Base-by-base conservation (phyloP, 2,329 filamentous ascomycete species). In the Beauveria asiatica region DNA sequence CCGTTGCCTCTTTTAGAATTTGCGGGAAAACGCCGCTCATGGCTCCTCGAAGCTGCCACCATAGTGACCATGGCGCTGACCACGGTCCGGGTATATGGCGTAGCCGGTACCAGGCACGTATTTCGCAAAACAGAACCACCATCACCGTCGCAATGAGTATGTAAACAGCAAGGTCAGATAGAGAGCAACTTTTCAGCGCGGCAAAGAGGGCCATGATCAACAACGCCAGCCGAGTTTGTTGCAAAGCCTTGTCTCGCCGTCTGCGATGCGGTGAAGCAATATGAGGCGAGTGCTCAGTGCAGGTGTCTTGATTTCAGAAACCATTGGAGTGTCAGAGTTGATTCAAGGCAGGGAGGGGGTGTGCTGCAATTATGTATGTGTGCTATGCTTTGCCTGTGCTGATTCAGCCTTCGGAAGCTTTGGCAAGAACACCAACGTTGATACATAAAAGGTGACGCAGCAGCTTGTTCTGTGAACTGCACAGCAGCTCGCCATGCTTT, bases 11-110 rank as follows among this genome's bases (percentile, higher is more conserved):
- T 25, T 67, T 67, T 1, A 71, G 52, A 8, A 62, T 62, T 17
- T 70, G 65, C 51, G 70, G 68, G 46, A 71, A 71, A 10, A 62
- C 63, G 16, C 69, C 68, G 10, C 68, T 61, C 30, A 71, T 62
- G 19, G 68, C 68, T 3, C 64, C 64, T 0, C 62, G 64, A 1
- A 70, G 65, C 59, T 71, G 68, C 68, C 68, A 70, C 67, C 67
- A 70, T 16, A 65, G 57, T 8, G 68, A 66, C 69, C 69, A 71
- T 37, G 49, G 67, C 5, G 66, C 67, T 6, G 62, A 55, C 7
- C 44, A 33, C 1, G 69, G 69, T 0, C 69, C 69, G 0, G 69
- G 69, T 53, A 71, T 65, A 56, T 71, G 67, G 16, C 68, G 65
- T 41, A 71, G 57, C 4, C 68, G 66, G 45, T 66, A 60, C 69